Base-by-base conservation (phyloP, 306 rosid genomes). In the Ormosia emarginata region DNA sequence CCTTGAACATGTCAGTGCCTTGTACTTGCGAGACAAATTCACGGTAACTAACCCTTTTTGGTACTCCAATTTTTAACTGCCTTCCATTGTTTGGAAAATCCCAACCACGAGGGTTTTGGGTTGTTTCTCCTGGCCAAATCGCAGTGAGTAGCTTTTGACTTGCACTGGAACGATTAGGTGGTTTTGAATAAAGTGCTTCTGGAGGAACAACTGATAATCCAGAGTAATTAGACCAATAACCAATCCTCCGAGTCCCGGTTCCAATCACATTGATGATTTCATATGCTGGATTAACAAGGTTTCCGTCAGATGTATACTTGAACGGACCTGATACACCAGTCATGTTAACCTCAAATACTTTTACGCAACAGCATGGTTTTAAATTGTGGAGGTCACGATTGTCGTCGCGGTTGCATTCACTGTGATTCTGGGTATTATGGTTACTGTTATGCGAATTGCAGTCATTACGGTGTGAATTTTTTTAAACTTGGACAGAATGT, bases 211-310 rank as follows among this genome's bases (percentile, higher is more conserved):
- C 46, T 1, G 97, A 91, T 78, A 95, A 74, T 30, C 99, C 97
- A 14, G 99, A 89, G 91, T 90, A 84, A 85, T 95, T 90, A 61
- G 97, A 89, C 99, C 99, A 95, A 84, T 95, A 95, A 52, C 99
- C 99, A 71, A 95, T 55, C 84, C 81, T 89, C 87, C 97, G 86
- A 6, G 78, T 71, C 36, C 92, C 98, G 0, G 94, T 79, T 74
- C 94, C 98, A 64, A 93, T 83, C 69, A 93, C 96, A 86, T 95
- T 95, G 89, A 95, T 62, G 63, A 95, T 81, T 81, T 95, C 99
- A 74, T 73, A 95, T 1, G 98, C 96, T 29, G 99, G 99, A 65
- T 64, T 82, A 67, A 88, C 82, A 80, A 91, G 87, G 81, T 95
- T 66, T 84, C 89, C 86, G 29, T 89, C 91, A 5, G 88, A 64